Base-by-base conservation (phyloP, 1,284 basidiomycete species). In the Ustilago trichophora region DNA sequence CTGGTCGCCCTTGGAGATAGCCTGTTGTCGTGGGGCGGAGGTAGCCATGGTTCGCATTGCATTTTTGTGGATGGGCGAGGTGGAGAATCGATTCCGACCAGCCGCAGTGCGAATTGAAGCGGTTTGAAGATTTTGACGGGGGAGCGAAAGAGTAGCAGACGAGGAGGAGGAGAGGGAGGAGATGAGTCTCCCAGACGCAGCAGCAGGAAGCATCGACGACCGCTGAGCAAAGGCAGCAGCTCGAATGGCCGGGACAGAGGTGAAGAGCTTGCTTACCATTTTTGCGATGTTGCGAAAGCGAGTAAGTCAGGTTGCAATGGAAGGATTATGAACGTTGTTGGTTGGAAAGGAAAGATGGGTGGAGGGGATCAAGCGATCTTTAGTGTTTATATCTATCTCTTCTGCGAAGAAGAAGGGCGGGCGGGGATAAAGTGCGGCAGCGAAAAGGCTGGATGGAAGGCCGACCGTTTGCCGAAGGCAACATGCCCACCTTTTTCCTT, bases 1-100 rank as follows among this genome's bases (percentile, higher is more conserved):
- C 47, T 81, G 86, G 60, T 89, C 87, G 73, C 89, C 89, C 24
- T 70, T 67, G 29, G 63, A 62, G 49, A 71, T 71, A 48, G 68
- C 48, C 68, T 71, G 36, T 32, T 19, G 25, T 49, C 12, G 29
- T 21, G 36, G 12, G n/a, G 35, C 9, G 25, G 60, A 25, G 3
- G 47, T 42, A 5, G 41, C 59, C 13, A 55, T 45, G 12, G 33
- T 18, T 15, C 59, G 58, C 18, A 26, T 31, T 29, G 27, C 27
- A n/a, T n/a, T n/a, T n/a, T n/a, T n/a, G n/a, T n/a, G n/a, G n/a
- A n/a, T n/a, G n/a, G n/a, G n/a, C n/a, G n/a, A 21, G 38, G 22
- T 34, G 29, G 33, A 16, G 22, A 16, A 19, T 15, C 32, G 33
- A 15, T 33, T 32, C 15, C 40, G n/a, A 31, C 15, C 19, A 33